Percentiles rank a stretch among this genome's conserved stretches.
These are phyloP conservation scores for Cyclocybe cylindracea DNA, from an alignment of 768 basidiomycete genomes.

Conservation along the genomic window DNA sequence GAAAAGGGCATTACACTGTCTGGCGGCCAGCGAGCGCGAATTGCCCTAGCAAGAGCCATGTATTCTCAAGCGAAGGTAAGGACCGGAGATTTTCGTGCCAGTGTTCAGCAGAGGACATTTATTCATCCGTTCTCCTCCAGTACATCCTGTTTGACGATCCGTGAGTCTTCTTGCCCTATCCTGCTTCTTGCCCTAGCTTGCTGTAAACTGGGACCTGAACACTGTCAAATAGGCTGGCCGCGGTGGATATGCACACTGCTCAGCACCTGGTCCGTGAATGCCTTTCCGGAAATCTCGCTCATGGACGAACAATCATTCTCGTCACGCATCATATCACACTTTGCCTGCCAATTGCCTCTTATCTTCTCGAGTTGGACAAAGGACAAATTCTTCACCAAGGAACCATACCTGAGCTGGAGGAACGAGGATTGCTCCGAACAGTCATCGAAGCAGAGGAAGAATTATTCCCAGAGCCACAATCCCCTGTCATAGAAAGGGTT, in stretches of 20 bases:
- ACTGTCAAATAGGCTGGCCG: conserved; percentile 49
- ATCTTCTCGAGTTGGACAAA: conserved; percentile 61
- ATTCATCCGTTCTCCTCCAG: conserved; percentile 23
- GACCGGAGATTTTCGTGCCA: neutral
- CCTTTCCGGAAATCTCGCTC: conserved; percentile 60
- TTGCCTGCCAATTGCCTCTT: conserved; percentile 66
- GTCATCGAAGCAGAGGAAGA: conserved; percentile 51
- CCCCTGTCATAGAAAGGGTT: conserved; percentile 2
- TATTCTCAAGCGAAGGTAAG: conserved; percentile 68
- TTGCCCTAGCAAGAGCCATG: conserved; percentile 77
- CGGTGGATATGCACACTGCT: conserved; percentile 80
- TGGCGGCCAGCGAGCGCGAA: conserved; percentile 72
- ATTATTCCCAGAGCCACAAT: conserved; percentile 25
- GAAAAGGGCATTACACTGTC: conserved; percentile 81
- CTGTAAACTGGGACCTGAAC: neutral
- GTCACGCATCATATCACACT: conserved; percentile 83
- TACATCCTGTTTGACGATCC: conserved; percentile 72
- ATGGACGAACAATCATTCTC: conserved; percentile 71
- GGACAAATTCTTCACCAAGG: conserved; percentile 55
- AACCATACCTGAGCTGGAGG: conserved; percentile 45
- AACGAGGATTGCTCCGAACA: conserved; percentile 41
- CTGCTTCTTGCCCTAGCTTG: neutral
- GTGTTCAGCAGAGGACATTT: neutral
- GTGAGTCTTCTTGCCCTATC: conserved; percentile 36
- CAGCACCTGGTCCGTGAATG: conserved; percentile 67